These are phyloP conservation scores for Vitis labrusca DNA, from an alignment of 164 flowering plant species.

Conservation along the genomic window DNA sequence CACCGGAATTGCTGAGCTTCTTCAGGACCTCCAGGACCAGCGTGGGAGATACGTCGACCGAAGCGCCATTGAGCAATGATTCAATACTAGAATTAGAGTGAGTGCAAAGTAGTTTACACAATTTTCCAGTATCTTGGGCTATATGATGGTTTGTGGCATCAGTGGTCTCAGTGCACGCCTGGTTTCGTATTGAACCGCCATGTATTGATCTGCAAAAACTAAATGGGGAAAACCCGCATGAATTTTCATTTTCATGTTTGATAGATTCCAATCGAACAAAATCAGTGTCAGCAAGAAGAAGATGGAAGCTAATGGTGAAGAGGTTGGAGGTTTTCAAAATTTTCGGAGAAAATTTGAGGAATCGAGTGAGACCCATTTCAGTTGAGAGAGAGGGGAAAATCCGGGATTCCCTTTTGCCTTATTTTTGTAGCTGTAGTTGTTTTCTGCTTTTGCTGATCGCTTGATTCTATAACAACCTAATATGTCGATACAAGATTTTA, in stretches of 20 bases:
- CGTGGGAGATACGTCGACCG: constrained; percentile 32
- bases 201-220: constrained; percentile 22
- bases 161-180: neutral
- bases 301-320: neutral
- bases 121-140: constrained; percentile 33
- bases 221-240: constrained; percentile 3
- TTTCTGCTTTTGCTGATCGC: too few species aligned
- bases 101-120: constrained; percentile 47
- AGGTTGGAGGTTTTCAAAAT: neutral
- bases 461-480: too few species aligned
- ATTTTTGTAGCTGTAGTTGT: too few species aligned
- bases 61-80: constrained; percentile 29
- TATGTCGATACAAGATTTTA: too few species aligned
- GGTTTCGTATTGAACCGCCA: constrained; percentile 11
- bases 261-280: neutral
- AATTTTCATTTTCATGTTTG: constrained; percentile 1
- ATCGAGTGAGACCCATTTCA: constrained; percentile 20
- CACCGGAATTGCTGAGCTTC: constrained; percentile 58
- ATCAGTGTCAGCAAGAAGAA: neutral
- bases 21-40: constrained; percentile 64
- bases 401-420: too few species aligned
- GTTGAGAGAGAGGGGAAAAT: neutral
- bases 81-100: constrained; percentile 27
- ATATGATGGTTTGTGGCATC: neutral
- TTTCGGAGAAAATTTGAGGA: constrained; percentile 7